Base-by-base conservation (phyloP, 345 rosid genomes). In the Melastoma malabathricum region DNA sequence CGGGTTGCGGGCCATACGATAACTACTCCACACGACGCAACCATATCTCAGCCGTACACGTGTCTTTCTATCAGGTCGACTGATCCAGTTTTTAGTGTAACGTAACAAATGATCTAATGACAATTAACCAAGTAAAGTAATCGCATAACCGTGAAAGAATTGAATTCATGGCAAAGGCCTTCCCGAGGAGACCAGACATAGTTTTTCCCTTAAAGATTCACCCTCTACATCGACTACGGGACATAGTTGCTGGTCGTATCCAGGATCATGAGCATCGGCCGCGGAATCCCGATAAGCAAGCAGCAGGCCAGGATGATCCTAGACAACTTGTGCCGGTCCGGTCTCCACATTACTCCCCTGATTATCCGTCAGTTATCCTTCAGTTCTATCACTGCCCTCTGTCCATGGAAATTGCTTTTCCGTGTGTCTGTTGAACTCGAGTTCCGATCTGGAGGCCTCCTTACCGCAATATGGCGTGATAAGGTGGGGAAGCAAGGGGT, bases 301-400 rank as follows among this genome's bases (percentile, higher is more conserved):
- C 89, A 81, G 68, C 84, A 78, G 45, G 76, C 84, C 0, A 78
- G 73, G 62, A 81, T 69, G 25, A 78, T 73, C 75, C 89, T 75
- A 0, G 82, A 82, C 64, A 78, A 61, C 66, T 67, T 73, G 47
- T 75, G 75, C 48, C 64, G 67, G 72, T 78, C 89, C 0, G 89
- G 89, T 58, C 84, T 69, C 84, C 84, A 81, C 89, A 75, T 78
- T 12, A 67, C 75, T 46, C 80, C 80, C 3, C 62, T 69, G 53
- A 81, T 81, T 61, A 81, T 78, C 61, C 67, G 74, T 84, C 82
- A 75, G 44, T 43, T 67, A 39, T 73, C 82, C 62, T 81, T 81
- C 59, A 81, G 58, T 60, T 73, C 65, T 14, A 70, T 65, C 23
- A 78, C 61, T 16, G 89, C 89, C 20, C 72, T 63, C 23, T 68